Conservation (phyloP, 106 monocot species). For the Iris macrosiphon region DNA sequence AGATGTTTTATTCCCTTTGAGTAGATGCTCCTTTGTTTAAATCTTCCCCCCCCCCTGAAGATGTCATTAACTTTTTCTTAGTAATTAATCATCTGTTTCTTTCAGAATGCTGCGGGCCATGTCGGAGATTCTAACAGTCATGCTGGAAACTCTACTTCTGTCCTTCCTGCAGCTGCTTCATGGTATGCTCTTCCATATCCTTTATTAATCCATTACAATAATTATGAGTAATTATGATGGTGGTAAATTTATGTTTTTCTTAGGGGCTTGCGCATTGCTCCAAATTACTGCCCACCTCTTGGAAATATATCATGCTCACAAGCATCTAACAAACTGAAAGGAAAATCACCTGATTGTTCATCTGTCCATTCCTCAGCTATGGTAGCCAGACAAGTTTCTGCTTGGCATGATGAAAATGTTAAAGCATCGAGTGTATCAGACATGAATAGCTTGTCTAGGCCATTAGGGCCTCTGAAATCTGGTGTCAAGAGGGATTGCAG, state of each 20-base stretch:
- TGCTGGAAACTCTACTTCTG: constrained; percentile 12
- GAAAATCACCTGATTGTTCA: constrained; percentile 5
- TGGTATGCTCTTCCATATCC: constrained; percentile 24
- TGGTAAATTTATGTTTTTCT: background rate
- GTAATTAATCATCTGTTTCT: no score
- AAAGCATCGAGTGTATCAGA: no score
- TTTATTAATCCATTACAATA: background rate
- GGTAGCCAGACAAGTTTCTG: constrained; percentile 20
- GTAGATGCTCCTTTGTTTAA: no score
- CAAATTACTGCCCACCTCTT: constrained; percentile 22
- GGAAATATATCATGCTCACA: constrained; percentile 16
- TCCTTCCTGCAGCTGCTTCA: constrained; percentile 63
- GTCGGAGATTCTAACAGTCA: constrained; percentile 24
- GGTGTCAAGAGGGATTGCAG: no score
- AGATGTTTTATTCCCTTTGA: constrained; percentile 3
- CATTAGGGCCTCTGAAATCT: no score
- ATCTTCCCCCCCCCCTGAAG: no score
- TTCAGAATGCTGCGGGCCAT: constrained; percentile 10
- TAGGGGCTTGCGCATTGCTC: constrained; percentile 46
- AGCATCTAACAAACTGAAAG: constrained; percentile 19
- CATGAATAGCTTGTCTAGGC: no score
- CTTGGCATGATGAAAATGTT: constrained; percentile 33
- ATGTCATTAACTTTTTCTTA: no score
- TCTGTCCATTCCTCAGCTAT: constrained; percentile 18
- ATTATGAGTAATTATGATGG: background rate